Evolutionary conservation across 345 rosid genomes (phyloP), one percentile per base, ranked within the genome.

Genomic region (Gossypium herbaceum): DNA sequence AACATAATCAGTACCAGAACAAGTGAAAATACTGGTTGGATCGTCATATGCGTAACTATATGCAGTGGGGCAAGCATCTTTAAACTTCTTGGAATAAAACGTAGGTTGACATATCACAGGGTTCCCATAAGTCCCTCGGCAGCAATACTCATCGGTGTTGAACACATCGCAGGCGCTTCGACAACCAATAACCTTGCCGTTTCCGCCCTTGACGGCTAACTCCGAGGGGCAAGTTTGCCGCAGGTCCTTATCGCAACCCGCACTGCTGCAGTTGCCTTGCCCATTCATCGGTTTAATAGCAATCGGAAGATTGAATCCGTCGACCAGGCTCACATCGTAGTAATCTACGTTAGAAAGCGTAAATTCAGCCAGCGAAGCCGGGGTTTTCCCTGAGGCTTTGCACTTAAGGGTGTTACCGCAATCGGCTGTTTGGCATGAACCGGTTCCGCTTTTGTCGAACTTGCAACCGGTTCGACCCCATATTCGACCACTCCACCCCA

Each of bases 91-190:
- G 41, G 97, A 94, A 71, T 92, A 94, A 65, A 71, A 85, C 0
- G 97, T 91, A 0, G 98, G 97, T 56, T 72, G 86, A 67, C 98
- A 94, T 0, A 61, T 73, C 0, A 51, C 56, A 0, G 97, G 83
- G 9, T 88, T 88, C 1, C 92, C 97, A 60, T 82, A 88, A 19
- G 71, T 66, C 17, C 97, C 98, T 68, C 85, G 82, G n/a, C 98
- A 94, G 41, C 98, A 94, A 50, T 92, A 94, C 73, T 87, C 94
- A 67, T 92, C 98, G 0, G 94, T 94, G 71, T 83, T 79, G 75
- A 91, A 94, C 81, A 91, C 97, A 44, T 94, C 97, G 52, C 98
- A 94, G 1, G 98, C 98, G 73, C 98, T 92, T 45, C 97, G 81
- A 51, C 98, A 94, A 12, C 78, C 90, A 0, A 91, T 20, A 0